Conservation (phyloP, 208 protist species). For the Trypanosoma platydactyli region DNA sequence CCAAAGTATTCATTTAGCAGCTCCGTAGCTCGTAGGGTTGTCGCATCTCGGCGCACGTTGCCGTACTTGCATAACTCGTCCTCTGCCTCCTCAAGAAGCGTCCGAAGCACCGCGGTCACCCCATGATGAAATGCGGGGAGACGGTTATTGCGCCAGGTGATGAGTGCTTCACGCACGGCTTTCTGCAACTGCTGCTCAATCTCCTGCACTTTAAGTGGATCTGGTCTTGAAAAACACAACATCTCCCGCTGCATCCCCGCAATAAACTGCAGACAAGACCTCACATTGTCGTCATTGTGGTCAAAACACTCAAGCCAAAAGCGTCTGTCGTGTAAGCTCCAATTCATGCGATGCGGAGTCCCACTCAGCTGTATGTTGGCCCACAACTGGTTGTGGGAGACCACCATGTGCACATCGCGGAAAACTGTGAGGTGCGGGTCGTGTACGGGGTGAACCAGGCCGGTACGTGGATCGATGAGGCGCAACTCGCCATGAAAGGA, state of each 20-base stretch:
- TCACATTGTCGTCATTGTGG: constrained; percentile 36
- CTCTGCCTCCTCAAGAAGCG: constrained; percentile 57
- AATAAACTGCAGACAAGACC: constrained; percentile 39
- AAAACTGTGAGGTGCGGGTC: constrained; percentile 57
- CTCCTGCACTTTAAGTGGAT: constrained; percentile 42
- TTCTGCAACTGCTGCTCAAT: constrained; percentile 65
- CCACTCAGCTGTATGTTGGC: constrained; percentile 81
- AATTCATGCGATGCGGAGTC: constrained; percentile 76
- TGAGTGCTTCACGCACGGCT: constrained; percentile 43
- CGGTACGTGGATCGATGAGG: constrained; percentile 76
- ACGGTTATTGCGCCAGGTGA: constrained; percentile 68
- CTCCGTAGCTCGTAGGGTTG: constrained; percentile 40
- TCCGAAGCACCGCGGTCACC: constrained; percentile 51
- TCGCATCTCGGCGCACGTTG: constrained; percentile 35
- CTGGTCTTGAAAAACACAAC: constrained; percentile 43
- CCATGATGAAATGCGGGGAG: constrained; percentile 58
- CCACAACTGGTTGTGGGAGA: constrained; percentile 82
- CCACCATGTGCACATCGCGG: constrained; percentile 66
- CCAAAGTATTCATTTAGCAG: constrained; percentile 69
- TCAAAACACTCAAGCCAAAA: constrained; percentile 80
- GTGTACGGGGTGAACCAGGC: constrained; percentile 39
- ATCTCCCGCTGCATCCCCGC: constrained; percentile 65
- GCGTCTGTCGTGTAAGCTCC: constrained; percentile 52
- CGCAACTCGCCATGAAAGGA: constrained; percentile 50
- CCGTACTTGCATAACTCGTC: constrained; percentile 54